Conservation (phyloP, 202 grass and related monocot species). For the Hordeum pubiflorum region DNA sequence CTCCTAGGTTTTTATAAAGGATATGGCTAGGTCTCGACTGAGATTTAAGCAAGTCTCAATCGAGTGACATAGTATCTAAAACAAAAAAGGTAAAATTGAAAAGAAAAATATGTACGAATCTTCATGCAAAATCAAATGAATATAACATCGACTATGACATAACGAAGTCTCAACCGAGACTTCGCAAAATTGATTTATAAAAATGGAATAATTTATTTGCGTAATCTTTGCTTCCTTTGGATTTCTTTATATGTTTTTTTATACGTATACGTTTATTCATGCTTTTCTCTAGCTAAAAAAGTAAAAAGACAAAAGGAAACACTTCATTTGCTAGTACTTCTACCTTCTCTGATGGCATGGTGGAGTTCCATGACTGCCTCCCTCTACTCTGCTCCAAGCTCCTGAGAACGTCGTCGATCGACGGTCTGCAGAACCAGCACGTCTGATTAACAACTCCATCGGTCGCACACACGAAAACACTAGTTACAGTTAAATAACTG, state of each 20-base stretch:
- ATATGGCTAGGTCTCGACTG: no score
- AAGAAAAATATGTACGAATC: no score
- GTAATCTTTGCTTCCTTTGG: background rate
- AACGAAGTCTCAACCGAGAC: no score
- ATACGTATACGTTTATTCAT: background rate
- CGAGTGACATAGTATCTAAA: no score
- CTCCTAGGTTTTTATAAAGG: no score
- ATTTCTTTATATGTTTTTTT: background rate
- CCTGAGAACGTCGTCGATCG: slow-evolving; percentile 23
- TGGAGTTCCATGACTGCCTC: slow-evolving; percentile 4
- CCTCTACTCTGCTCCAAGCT: slow-evolving; percentile 34
- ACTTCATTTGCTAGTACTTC: background rate
- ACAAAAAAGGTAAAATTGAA: no score
- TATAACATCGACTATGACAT: no score
- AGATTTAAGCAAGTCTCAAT: no score
- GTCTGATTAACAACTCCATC: background rate
- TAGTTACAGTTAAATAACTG: background rate
- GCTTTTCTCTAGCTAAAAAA: background rate
- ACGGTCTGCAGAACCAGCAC: slow-evolving; percentile 21
- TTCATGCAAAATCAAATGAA: no score
- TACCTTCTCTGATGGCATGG: slow-evolving; percentile 29
- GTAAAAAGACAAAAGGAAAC: background rate
- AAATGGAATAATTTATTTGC: background rate
- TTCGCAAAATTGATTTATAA: no score
- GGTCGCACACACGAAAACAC: background rate